phyloP scores from a whole-genome alignment of 441 rosid species.

The Hura crepitans region DNA sequence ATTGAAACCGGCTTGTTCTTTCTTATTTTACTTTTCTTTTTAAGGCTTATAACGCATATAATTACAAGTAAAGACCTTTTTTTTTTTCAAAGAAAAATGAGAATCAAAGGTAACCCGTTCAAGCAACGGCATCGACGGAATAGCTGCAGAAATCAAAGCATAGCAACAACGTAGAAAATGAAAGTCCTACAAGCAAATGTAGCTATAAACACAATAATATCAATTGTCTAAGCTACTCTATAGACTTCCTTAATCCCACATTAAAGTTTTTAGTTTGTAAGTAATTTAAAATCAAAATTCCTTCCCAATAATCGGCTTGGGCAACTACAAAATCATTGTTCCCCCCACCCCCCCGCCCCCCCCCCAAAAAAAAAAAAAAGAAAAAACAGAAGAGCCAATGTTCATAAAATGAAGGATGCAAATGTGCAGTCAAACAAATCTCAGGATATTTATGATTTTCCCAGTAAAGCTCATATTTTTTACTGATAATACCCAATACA shows the following conservation, averaged over 20 bases:
- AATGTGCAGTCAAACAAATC: background rate
- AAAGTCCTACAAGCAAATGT: background rate
- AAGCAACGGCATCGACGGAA: background rate
- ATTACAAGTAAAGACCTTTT: no score
- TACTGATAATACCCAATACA: no score
- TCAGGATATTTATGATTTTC: background rate
- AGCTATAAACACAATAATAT: background rate
- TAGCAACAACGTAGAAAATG: background rate
- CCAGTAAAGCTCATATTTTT: no score
- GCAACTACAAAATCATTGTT: background rate
- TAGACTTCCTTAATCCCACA: no score
- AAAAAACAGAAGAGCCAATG: no score
- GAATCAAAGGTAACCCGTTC: background rate
- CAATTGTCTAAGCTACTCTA: no score
- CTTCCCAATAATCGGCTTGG: no score
- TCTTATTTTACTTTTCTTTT: no score
- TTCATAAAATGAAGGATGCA: background rate
- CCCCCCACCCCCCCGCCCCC: background rate
- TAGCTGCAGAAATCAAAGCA: slow-evolving; percentile 4
- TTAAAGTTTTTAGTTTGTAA: no score
- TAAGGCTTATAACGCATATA: no score
- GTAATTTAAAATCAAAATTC: no score
- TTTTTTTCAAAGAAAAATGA: background rate
- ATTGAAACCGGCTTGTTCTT: no score
- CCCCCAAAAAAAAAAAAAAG: background rate